Evolutionary conservation across 2,329 filamentous ascomycete species (phyloP), one percentile per base, ranked within the genome.

Genomic region (Hypoxylon sp.): DNA sequence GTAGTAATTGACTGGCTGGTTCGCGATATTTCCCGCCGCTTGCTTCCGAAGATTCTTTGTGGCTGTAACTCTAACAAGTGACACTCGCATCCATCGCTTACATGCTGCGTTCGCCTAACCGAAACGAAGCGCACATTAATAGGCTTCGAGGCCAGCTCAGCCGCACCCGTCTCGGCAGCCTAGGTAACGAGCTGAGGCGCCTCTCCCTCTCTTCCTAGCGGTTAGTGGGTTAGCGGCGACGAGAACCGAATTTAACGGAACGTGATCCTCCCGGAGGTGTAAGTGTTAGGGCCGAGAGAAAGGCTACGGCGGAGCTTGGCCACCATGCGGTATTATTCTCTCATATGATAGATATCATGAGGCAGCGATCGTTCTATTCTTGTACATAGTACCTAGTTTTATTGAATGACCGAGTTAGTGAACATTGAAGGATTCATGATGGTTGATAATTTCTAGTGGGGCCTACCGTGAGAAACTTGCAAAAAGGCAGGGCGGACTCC

Each of bases 221-320:
- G 49, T 13, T 27, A 27, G 25, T 27, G 4, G 22, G 49, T 13
- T 35, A 10, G 46, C 46, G 25, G 22, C 27, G 17, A 57, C 25
- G 17, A n/a, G 25, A 11, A 11, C 17, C 40, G 30, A 14, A 42
- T 8, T 27, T 55, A 30, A 13, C 56, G 66, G 61, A 35, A 54
- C 25, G 14, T n/a, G n/a, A 55, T 59, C 66, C 66, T 62, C 33
- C 57, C 57, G 54, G 37, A 27, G 66, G 57, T 57, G 57, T 31
- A 68, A 61, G 11, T 44, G 14, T 25, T 31, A n/a, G 30, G 30
- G 2, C 50, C 42, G 54, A 10, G 8, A 51, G 51, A 11, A 40
- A 48, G 50, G 35, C 31, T n/a, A 3, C 14, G 55, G 17, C 40
- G 6, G 40, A 44, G 40, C 11, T 44, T 49, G 44, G 44, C 55